Evolutionary conservation across 108 stramenopile species (phyloP).

Genomic region (Cyclotella baltica): DNA sequence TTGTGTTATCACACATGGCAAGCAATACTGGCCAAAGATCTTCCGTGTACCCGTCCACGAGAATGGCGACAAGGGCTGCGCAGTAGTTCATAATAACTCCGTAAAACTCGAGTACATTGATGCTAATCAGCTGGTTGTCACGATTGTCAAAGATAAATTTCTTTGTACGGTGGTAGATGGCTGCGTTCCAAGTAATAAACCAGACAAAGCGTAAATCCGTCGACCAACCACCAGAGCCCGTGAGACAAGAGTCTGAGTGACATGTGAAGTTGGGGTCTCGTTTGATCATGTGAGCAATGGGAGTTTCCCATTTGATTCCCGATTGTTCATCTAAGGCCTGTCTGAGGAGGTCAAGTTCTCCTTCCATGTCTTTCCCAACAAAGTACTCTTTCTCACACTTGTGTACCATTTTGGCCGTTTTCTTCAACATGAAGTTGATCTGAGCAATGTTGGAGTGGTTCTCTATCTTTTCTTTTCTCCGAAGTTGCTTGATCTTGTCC

Average conservation of each 20-base stretch:
- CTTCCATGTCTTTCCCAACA: background rate
- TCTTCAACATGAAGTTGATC: background rate
- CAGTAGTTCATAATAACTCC: too few relatives aligned
- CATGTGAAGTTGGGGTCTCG: background rate
- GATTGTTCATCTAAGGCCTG: background rate
- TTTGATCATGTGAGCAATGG: background rate
- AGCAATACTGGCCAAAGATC: background rate
- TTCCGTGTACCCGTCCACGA: too few relatives aligned
- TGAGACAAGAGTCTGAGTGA: background rate
- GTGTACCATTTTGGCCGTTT: background rate
- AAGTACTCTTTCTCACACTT: background rate
- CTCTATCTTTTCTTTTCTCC: background rate
- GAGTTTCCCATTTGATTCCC: background rate
- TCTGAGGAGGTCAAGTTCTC: background rate
- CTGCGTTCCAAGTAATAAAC: background rate
- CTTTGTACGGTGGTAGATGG: background rate
- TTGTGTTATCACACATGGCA: too few relatives aligned
- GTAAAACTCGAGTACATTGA: constrained; percentile 19
- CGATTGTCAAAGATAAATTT: too few relatives aligned
- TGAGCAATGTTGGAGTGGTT: background rate
- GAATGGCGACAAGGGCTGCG: background rate
- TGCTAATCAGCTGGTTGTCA: background rate
- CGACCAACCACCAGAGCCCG: background rate
- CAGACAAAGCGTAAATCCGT: background rate
- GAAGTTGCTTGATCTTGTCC: background rate